Conservation (phyloP, 768 basidiomycete genomes). For the Calocybe cyanea region DNA sequence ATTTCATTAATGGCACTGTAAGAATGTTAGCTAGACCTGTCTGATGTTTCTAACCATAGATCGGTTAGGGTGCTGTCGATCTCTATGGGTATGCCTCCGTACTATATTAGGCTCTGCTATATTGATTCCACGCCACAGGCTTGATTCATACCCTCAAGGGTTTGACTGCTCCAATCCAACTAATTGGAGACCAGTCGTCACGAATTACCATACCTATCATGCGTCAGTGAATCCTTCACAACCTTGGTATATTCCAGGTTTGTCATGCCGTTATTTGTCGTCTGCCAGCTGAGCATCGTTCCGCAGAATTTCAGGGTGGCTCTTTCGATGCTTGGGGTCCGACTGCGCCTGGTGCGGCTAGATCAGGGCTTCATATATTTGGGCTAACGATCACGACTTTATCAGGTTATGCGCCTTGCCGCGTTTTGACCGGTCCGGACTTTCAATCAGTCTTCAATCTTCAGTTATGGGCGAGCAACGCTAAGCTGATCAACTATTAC, state of each 20-base stretch:
- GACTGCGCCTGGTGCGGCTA: constrained; percentile 51
- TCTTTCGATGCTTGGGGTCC: constrained; percentile 83
- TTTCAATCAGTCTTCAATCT: constrained; percentile 81
- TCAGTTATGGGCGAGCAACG: constrained; percentile 76
- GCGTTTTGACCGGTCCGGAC: constrained; percentile 62
- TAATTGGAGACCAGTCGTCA: constrained; percentile 59
- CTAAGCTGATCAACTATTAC: constrained; percentile 79
- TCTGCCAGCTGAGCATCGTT: not conserved
- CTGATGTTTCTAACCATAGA: not conserved
- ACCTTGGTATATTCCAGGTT: constrained; percentile 71
- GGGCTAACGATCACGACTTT: not conserved
- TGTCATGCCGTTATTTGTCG: constrained; percentile 8
- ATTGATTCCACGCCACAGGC: constrained; percentile 22
- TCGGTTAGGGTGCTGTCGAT: constrained; percentile 62
- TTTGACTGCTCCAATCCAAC: constrained; percentile 79
- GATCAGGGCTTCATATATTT: not conserved
- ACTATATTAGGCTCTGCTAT: not conserved
- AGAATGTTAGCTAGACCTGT: constrained; percentile 13
- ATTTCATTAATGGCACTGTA: constrained; percentile 72
- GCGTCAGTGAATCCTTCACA: constrained; percentile 43
- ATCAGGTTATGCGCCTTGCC: constrained; percentile 61
- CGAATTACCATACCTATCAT: constrained; percentile 67
- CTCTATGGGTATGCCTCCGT: constrained; percentile 54
- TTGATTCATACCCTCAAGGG: constrained; percentile 73
- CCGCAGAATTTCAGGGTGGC: constrained; percentile 63